These are phyloP conservation scores for Trypanosoma melophagium DNA, from an alignment of 208 protist genomes.

Conservation along the genomic window DNA sequence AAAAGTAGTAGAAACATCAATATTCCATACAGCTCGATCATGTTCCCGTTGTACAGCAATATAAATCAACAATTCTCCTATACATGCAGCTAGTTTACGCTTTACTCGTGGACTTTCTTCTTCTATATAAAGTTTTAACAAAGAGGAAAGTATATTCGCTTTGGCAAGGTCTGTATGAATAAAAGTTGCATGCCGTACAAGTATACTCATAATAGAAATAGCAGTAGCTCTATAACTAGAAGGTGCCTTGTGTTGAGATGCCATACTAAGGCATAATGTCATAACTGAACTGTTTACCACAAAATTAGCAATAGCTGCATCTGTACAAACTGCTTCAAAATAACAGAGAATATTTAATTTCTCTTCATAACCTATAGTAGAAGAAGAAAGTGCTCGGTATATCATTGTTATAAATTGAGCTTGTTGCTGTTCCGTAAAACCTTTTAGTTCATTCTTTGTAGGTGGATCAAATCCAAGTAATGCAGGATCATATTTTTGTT, in stretches of 20 bases:
- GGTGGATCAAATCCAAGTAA: constrained; percentile 63
- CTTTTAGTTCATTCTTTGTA: constrained; percentile 59
- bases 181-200: constrained; percentile 88
- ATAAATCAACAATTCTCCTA: constrained; percentile 91
- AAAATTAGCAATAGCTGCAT: constrained; percentile 75
- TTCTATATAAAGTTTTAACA: constrained; percentile 48
- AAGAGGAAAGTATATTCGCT: constrained; percentile 57
- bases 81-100: constrained; percentile 75
- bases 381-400: constrained; percentile 46
- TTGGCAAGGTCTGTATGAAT: constrained; percentile 66
- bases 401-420: constrained; percentile 55
- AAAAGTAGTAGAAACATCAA: constrained; percentile 39
- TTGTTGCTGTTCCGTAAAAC: constrained; percentile 39
- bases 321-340: constrained; percentile 79
- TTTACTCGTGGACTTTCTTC: constrained; percentile 66
- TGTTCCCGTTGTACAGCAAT: constrained; percentile 71
- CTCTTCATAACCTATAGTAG: constrained; percentile 28
- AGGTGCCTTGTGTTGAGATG: constrained; percentile 45
- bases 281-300: constrained; percentile 92
- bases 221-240: constrained; percentile 55
- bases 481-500: constrained; percentile 60
- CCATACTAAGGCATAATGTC: constrained; percentile 82
- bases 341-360: constrained; percentile 87
- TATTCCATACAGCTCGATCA: constrained; percentile 61
- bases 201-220: constrained; percentile 79